Evolutionary conservation across 116 monocot genomes (phyloP), one percentile per base, ranked within the genome.

Genomic region (Dioscorea cayenensis): DNA sequence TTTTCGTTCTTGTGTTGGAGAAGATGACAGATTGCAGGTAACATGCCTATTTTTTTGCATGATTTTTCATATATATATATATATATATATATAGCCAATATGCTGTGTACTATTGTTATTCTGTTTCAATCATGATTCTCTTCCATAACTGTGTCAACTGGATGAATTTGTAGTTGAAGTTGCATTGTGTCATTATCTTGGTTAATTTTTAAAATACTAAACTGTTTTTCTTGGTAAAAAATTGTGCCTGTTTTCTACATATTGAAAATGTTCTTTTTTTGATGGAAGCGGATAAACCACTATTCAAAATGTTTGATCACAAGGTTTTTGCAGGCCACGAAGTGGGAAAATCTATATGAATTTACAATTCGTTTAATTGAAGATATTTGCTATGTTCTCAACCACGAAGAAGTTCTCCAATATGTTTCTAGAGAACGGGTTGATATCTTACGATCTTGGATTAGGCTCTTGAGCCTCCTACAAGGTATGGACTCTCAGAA

Each of bases 401-500:
- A 80, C 50, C 89, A 91, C 52, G 61, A 74, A 16, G 91, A 90
- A 67, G 85, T 99, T 71, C 72, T 70, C 17, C 76, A 70, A 16
- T 87, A 99, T 70, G 51, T 99, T 79, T 76, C 73, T 64, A 63
- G 71, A 70, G 87, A 89, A 66, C 80, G 76, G 22, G 89, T 83
- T 71, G 87, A 91, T 77, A 77, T 91, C 35, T 75, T 67, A 55
- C 82, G 72, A 65, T 70, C 76, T 65, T 99, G 89, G 94, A 70
- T 99, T 43, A 68, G 71, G 60, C 68, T 99, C 21, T 76, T 99
- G 72, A 68, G 73, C 65, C 74, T 82, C 60, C 77, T 94, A 19
- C 99, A 99, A 82, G 94, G 86, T 28, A 91, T 94, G 83, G 87
- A 99, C 73, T 67, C 89, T 64, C 99, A 84, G 48, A 99, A 84